These are phyloP conservation scores for Sanghuangporus sanghuang DNA, from an alignment of 1,284 basidiomycete species.

Conservation along the genomic window DNA sequence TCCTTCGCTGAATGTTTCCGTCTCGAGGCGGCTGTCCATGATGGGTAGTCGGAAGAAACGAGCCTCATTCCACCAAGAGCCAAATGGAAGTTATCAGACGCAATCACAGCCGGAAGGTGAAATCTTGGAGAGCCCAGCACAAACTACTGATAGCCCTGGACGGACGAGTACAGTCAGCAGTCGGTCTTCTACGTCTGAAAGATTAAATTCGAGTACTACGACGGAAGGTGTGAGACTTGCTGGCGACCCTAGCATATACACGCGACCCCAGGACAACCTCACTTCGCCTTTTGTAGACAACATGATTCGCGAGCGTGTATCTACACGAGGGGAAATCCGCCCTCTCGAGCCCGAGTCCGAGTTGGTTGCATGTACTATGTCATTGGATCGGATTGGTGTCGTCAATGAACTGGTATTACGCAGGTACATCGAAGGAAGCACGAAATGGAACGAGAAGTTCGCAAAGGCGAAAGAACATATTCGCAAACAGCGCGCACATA, in stretches of 20 bases:
- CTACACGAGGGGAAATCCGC: slow-evolving; percentile 50
- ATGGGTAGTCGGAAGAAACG: neutral
- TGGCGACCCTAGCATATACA: slow-evolving; percentile 62
- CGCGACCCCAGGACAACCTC: neutral
- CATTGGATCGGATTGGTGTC: slow-evolving; percentile 59
- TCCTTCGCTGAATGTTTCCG: neutral
- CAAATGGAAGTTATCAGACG: neutral
- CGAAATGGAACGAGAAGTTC: slow-evolving; percentile 60
- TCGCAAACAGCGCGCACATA: slow-evolving; percentile 53
- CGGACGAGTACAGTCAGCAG: slow-evolving; percentile 31
- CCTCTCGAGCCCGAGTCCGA: slow-evolving; percentile 51
- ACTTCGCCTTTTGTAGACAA: slow-evolving; percentile 30
- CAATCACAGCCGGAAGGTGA: neutral
- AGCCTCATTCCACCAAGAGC: neutral
- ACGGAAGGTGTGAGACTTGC: slow-evolving; percentile 41
- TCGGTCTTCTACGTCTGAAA: slow-evolving; percentile 37
- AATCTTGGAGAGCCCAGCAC: neutral
- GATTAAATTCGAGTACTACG: slow-evolving; percentile 29
- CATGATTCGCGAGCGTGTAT: slow-evolving; percentile 74
- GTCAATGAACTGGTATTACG: slow-evolving; percentile 59
- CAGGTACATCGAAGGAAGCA: slow-evolving; percentile 58
- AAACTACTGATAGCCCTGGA: neutral
- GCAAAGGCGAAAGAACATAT: slow-evolving; percentile 46
- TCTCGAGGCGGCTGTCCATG: neutral
- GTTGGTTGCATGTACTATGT: slow-evolving; percentile 46